These are phyloP conservation scores for Globisporangium nagaii DNA, from an alignment of 352 stramenopile genomes.

Conservation along the genomic window DNA sequence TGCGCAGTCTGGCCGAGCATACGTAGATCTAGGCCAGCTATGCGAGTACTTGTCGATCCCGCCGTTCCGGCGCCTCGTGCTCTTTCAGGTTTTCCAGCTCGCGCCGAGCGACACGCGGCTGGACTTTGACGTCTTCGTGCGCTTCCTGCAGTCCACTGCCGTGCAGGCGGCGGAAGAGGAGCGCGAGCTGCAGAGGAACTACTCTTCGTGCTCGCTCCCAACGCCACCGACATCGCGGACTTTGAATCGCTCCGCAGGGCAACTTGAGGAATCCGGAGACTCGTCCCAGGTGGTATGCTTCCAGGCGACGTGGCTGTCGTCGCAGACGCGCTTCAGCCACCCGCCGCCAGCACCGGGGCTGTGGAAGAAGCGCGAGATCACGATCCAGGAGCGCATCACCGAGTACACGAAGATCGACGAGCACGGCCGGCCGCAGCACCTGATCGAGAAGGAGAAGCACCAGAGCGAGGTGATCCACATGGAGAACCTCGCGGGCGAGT, in stretches of 20 bases:
- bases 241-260: background rate
- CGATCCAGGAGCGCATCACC: conserved; percentile 81
- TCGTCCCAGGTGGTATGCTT: conserved; percentile 37
- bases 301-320: conserved; percentile 29
- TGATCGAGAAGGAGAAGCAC: conserved; percentile 83
- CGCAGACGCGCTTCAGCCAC: conserved; percentile 26
- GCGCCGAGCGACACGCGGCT: conserved; percentile 23
- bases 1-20: conserved; percentile 16
- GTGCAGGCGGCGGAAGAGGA: conserved; percentile 45
- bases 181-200: conserved; percentile 15
- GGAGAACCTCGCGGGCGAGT: conserved; percentile 73
- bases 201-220: conserved; percentile 11
- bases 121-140: conserved; percentile 55
- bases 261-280: background rate
- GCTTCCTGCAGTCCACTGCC: conserved; percentile 57
- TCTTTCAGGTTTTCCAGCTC: conserved; percentile 53
- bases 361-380: conserved; percentile 86
- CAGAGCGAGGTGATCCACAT: conserved; percentile 84
- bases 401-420: conserved; percentile 89
- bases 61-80: conserved; percentile 47
- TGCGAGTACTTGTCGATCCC: conserved; percentile 69
- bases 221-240: conserved; percentile 12
- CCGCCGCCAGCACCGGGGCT: conserved; percentile 55
- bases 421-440: conserved; percentile 54
- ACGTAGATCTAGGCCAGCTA: conserved; percentile 54